Conservation (phyloP, 1,139 yeast species). For the Arxiozyma slooffiae region DNA sequence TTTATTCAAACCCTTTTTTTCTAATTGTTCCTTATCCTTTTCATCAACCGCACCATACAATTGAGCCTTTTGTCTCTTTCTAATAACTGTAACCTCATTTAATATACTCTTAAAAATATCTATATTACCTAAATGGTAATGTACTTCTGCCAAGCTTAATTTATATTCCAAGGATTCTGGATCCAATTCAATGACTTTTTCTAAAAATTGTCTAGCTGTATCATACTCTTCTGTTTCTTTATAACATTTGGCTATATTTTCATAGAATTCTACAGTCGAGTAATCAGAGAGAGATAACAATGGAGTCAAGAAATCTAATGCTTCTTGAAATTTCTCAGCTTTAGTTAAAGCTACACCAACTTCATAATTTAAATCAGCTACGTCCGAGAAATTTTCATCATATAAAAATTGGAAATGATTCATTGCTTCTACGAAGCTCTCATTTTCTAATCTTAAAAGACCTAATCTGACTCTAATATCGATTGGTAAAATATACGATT, state of each 20-base stretch:
- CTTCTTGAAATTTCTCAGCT: slow-evolving; percentile 60
- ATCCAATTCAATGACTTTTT: slow-evolving; percentile 45
- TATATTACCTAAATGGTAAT: slow-evolving; percentile 59
- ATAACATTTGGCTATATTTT: slow-evolving; percentile 67
- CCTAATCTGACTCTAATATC: slow-evolving; percentile 83
- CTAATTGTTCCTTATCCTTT: slow-evolving; percentile 14
- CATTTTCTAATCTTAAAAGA: slow-evolving; percentile 54
- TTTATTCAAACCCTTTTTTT: slow-evolving; percentile 5
- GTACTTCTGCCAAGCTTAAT: slow-evolving; percentile 72
- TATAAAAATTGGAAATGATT: slow-evolving; percentile 55
- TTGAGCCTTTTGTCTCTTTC: slow-evolving; percentile 31
- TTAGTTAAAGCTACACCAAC: slow-evolving; percentile 69
- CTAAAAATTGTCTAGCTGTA: slow-evolving; percentile 60
- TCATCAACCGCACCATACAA: slow-evolving; percentile 9
- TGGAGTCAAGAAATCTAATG: slow-evolving; percentile 53
- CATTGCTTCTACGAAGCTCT: slow-evolving; percentile 60
- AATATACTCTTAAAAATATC: slow-evolving; percentile 52
- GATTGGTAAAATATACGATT: slow-evolving; percentile 54
- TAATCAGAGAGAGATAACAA: slow-evolving; percentile 44
- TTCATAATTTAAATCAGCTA: slow-evolving; percentile 63
- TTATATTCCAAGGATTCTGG: slow-evolving; percentile 64
- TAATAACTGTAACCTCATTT: slow-evolving; percentile 39
- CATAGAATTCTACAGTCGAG: slow-evolving; percentile 43
- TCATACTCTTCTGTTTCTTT: slow-evolving; percentile 61
- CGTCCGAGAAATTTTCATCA: slow-evolving; percentile 47